A percentile compares a stretch with the other conserved stretches of the same genome.
Conservation (phyloP, 2,329 filamentous ascomycete genomes). For the Chaetomium sp. region DNA sequence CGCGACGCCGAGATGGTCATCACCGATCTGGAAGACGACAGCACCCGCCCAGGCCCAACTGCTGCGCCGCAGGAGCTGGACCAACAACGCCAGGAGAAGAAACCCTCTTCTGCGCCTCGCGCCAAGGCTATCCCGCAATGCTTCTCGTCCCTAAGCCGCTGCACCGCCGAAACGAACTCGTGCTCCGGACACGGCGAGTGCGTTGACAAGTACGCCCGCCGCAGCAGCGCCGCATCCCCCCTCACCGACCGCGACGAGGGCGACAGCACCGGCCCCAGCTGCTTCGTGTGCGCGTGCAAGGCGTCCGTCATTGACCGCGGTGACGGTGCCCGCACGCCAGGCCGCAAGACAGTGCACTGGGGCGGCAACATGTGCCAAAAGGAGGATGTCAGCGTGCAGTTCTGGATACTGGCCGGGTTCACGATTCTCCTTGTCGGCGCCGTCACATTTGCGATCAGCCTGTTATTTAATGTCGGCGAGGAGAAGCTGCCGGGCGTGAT, state of each 20-base stretch:
- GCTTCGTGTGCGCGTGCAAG: constrained; percentile 74
- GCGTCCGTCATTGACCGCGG: constrained; percentile 43
- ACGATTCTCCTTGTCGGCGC: constrained; percentile 62
- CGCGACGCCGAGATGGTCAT: constrained; percentile 42
- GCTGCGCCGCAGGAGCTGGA: constrained; percentile 4
- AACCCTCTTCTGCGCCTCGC: constrained; percentile 15
- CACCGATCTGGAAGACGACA: constrained; percentile 20
- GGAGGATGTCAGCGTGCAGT: constrained; percentile 79
- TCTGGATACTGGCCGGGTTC: constrained; percentile 79
- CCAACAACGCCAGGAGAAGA: constrained; percentile 19
- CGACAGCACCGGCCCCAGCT: constrained; percentile 39
- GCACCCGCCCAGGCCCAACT: constrained; percentile 1
- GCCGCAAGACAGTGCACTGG: constrained; percentile 64
- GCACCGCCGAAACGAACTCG: constrained; percentile 61
- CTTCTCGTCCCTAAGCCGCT: constrained; percentile 64
- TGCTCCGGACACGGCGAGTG: constrained; percentile 82
- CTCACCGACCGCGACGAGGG: constrained; percentile 6
- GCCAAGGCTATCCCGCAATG: constrained; percentile 57
- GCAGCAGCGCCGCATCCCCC: too few species aligned
- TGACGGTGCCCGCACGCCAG: constrained; percentile 39
- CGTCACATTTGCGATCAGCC: constrained; percentile 63
- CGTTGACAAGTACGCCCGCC: constrained; percentile 52
- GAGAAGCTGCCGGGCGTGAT: constrained; percentile 90
- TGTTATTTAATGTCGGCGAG: constrained; percentile 78
- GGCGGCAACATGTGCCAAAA: constrained; percentile 85